Evolutionary conservation across 495 filamentous ascomycete species (phyloP), one percentile per base, ranked within the genome.

Genomic region (Xeromyces bisporus): DNA sequence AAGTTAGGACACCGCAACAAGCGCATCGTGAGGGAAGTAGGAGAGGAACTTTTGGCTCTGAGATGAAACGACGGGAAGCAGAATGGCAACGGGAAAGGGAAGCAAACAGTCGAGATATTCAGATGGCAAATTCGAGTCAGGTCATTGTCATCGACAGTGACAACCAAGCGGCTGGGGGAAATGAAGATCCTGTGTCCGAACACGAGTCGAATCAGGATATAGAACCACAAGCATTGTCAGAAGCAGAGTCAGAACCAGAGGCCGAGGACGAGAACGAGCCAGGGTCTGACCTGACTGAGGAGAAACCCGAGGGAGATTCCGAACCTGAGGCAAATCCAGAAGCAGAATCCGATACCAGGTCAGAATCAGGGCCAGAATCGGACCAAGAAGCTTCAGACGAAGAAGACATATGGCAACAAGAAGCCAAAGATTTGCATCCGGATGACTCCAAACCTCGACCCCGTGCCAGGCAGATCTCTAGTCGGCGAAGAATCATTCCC

Each of bases 91-190:
- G 41, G 6, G 62, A 67, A 26, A 51, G 67, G 23, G 58, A 71
- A 33, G 53, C 50, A 7, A 55, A 71, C 18, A 69, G 60, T 39
- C 56, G 47, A 6, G 50, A 67, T 23, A 66, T 69, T 30, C 41
- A 62, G 25, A 50, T 59, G 38, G 56, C 66, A 11, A 59, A 60
- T 30, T 42, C 50, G 4, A 62, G 54, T 29, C 50, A 62, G 35
- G 49, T 70, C 17, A 64, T 71, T 32, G 52, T 61, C 16, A 59
- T 71, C 35, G 50, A 67, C 18, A 65, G 66, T 26, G 64, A 69
- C 40, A 47, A 48, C 5, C 41, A 39, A 23, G 42, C 15, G 14
- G 6, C 14, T 7, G 15, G 29, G 15, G 29, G 42, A 4, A 15
- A 3, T 13, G 16, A 31, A 14, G 14, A 29, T 18, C 7, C 14